Conservation (phyloP, 345 rosid species). For the Alliaria petiolata region DNA sequence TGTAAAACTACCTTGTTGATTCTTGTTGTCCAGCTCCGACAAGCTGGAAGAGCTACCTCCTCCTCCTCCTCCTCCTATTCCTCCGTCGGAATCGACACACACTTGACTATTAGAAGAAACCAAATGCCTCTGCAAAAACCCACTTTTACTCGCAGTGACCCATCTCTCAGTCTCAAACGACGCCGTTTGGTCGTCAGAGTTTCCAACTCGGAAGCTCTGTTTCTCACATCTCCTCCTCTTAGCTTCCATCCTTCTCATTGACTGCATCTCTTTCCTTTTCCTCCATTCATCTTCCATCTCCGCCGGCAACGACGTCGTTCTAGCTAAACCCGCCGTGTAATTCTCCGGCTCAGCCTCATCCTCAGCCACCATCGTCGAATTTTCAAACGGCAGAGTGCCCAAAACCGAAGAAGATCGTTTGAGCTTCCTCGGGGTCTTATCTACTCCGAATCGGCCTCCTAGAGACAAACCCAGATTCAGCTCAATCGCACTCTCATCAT, state of each 20-base stretch:
- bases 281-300: conserved; percentile 93
- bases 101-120: conserved; percentile 41
- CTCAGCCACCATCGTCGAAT: neutral
- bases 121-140: conserved; percentile 41
- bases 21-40: conserved; percentile 64
- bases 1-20: conserved; percentile 48
- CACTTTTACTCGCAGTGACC: conserved; percentile 36
- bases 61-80: conserved; percentile 31
- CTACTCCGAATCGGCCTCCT: conserved; percentile 90
- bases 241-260: conserved; percentile 76
- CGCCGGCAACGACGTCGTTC: conserved; percentile 81
- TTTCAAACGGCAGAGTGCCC: conserved; percentile 28
- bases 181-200: conserved; percentile 29
- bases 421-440: conserved; percentile 53
- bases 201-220: conserved; percentile 47
- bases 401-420: conserved; percentile 76
- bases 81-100: conserved; percentile 46
- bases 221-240: conserved; percentile 79
- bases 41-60: conserved; percentile 64
- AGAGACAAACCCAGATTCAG: conserved; percentile 82
- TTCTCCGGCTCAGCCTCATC: conserved; percentile 32
- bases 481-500: conserved; percentile 55
- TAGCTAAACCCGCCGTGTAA: conserved; percentile 44
- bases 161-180: conserved; percentile 42
- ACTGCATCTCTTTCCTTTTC: conserved; percentile 87